These are phyloP conservation scores for Saccharomycopsis fodiens DNA, from an alignment of 805 yeast species.

Conservation along the genomic window DNA sequence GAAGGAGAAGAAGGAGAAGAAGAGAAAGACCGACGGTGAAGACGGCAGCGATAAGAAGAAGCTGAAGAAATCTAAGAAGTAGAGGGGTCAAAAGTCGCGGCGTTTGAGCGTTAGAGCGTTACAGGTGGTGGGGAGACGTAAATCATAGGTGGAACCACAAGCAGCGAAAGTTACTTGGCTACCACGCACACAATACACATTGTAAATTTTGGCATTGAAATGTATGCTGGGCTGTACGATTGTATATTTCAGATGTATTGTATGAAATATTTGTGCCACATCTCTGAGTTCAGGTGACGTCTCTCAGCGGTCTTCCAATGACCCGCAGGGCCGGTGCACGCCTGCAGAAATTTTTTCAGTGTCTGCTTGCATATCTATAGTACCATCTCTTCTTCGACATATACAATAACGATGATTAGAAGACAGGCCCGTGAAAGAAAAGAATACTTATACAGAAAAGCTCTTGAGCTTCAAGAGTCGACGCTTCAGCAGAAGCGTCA, in stretches of 20 bases:
- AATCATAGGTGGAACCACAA: too few relatives aligned
- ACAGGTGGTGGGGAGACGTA: background rate
- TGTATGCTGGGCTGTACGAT: too few relatives aligned
- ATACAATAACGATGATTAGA: slow-evolving; percentile 46
- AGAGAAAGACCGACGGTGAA: slow-evolving; percentile 8
- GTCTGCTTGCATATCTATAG: background rate
- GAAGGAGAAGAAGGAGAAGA: slow-evolving; percentile 14
- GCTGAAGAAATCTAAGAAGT: slow-evolving; percentile 5
- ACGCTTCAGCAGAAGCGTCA: slow-evolving; percentile 79
- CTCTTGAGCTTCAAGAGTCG: slow-evolving; percentile 86
- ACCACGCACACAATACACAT: background rate
- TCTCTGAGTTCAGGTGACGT: too few relatives aligned
- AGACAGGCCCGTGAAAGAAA: slow-evolving; percentile 95
- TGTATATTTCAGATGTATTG: too few relatives aligned
- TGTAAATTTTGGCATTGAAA: background rate
- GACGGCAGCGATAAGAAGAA: slow-evolving; percentile 16
- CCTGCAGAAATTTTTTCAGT: background rate
- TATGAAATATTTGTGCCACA: too few relatives aligned
- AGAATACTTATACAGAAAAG: slow-evolving; percentile 84
- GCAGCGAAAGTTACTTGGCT: too few relatives aligned
- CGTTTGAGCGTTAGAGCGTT: too few relatives aligned
- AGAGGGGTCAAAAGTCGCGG: too few relatives aligned
- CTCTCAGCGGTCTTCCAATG: too few relatives aligned
- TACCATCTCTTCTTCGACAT: background rate
- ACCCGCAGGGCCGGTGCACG: background rate